Evolutionary conservation across 31 red algal species (phyloP).

Genomic region (Asparagopsis taxiformis): DNA sequence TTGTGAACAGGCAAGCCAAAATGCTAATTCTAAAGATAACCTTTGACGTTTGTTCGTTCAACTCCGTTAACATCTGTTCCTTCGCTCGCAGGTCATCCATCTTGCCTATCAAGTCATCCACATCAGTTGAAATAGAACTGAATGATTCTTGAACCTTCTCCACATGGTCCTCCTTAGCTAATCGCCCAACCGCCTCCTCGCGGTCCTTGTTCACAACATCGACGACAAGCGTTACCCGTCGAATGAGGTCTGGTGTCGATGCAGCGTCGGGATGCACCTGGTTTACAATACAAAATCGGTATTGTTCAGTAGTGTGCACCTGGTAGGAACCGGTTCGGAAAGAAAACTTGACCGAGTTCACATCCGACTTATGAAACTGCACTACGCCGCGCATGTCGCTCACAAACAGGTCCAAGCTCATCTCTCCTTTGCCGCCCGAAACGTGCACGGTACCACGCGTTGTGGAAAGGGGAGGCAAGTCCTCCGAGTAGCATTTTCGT

Average conservation of each 20-base stretch:
- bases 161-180: conserved; percentile 52
- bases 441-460: conserved; percentile 64
- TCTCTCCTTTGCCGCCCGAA: conserved; percentile 58
- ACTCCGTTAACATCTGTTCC: conserved; percentile 29
- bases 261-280: conserved; percentile 51
- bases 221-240: conserved; percentile 48
- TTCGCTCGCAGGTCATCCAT: conserved; percentile 41
- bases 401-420: conserved; percentile 76
- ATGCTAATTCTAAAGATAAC: conserved; percentile 51
- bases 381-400: conserved; percentile 52
- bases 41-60: conserved; percentile 35
- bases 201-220: conserved; percentile 5
- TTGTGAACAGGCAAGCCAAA: conserved; percentile 51
- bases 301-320: conserved; percentile 23
- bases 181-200: neutral
- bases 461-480: conserved; percentile 35
- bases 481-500: conserved; percentile 75
- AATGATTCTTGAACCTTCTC: conserved; percentile 49
- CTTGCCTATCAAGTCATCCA: conserved; percentile 53
- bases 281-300: conserved; percentile 74
- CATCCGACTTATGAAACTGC: conserved; percentile 56
- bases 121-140: conserved; percentile 18
- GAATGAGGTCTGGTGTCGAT: conserved; percentile 2
- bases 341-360: conserved; percentile 67
- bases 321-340: conserved; percentile 23